Conservation (phyloP, 768 basidiomycete genomes). For the Termitomyces sp. region DNA sequence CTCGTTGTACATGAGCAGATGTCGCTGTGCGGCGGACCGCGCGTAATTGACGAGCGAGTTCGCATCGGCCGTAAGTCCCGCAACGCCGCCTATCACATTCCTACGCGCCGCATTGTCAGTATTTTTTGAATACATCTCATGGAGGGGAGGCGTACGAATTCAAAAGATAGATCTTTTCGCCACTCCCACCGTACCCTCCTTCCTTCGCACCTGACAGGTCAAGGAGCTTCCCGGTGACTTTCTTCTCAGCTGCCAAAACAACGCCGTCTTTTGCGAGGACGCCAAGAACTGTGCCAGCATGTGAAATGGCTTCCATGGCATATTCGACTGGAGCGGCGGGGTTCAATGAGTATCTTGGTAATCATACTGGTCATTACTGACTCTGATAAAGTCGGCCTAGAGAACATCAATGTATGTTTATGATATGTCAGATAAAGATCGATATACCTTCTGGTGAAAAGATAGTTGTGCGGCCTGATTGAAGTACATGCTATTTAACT, state of each 20-base stretch:
- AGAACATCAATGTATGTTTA: conserved; percentile 8
- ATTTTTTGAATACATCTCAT: neutral
- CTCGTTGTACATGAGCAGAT: conserved; percentile 89
- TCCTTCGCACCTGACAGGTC: conserved; percentile 85
- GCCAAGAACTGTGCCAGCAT: conserved; percentile 91
- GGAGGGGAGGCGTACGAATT: conserved; percentile 60
- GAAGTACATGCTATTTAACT: conserved; percentile 16
- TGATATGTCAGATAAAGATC: conserved; percentile 3
- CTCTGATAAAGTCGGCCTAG: conserved; percentile 97
- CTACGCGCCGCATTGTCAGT: conserved; percentile 31
- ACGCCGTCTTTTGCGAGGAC: conserved; percentile 88
- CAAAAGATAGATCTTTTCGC: conserved; percentile 96
- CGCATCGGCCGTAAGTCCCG: conserved; percentile 94
- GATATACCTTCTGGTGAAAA: conserved; percentile 93
- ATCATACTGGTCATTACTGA: conserved; percentile 30
- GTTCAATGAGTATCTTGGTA: conserved; percentile 18
- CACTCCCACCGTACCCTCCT: conserved; percentile 89
- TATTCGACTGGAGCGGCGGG: conserved; percentile 73
- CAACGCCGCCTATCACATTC: conserved; percentile 93
- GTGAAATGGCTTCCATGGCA: conserved; percentile 99
- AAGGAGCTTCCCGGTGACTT: conserved; percentile 95
- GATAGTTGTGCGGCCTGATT: conserved; percentile 88
- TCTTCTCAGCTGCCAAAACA: conserved; percentile 93
- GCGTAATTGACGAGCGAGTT: conserved; percentile 97
- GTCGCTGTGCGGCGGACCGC: conserved; percentile 82